These are phyloP conservation scores for Candida anutae DNA, from an alignment of 1,139 yeast genomes.

Conservation along the genomic window DNA sequence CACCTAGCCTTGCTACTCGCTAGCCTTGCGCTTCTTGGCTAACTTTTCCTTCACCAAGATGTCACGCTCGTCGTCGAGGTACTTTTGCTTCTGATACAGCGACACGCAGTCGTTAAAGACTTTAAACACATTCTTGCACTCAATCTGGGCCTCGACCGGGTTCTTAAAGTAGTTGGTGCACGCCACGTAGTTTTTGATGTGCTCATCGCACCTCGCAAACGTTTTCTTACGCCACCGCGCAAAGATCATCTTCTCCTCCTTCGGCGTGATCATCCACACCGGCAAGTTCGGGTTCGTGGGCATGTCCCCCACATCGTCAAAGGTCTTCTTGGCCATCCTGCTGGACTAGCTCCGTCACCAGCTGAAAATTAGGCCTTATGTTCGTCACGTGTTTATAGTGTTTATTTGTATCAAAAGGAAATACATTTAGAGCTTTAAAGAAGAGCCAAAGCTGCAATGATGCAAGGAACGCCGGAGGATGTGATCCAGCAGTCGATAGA, in stretches of 20 bases:
- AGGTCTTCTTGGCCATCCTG: slow-evolving; percentile 21
- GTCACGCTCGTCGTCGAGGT: slow-evolving; percentile 67
- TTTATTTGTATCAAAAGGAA: no score
- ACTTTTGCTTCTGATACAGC: slow-evolving; percentile 58
- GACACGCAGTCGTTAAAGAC: slow-evolving; percentile 48
- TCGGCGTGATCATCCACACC: slow-evolving; percentile 78
- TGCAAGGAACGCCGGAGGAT: slow-evolving; percentile 29
- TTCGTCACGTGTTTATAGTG: no score
- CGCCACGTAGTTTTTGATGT: slow-evolving; percentile 43
- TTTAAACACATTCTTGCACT: slow-evolving; percentile 29
- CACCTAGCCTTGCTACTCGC: neutral
- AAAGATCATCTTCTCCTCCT: slow-evolving; percentile 76
- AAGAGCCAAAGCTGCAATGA: slow-evolving; percentile 8
- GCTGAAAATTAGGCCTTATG: no score
- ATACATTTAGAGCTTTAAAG: no score
- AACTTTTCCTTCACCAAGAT: slow-evolving; percentile 50
- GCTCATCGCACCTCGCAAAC: slow-evolving; percentile 62
- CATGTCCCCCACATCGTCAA: slow-evolving; percentile 32
- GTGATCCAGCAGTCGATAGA: slow-evolving; percentile 22
- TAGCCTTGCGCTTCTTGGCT: slow-evolving; percentile 15
- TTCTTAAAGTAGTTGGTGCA: slow-evolving; percentile 32
- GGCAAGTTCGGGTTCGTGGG: slow-evolving; percentile 51
- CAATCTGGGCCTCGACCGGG: slow-evolving; percentile 58
- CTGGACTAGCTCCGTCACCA: no score
- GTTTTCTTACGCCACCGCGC: slow-evolving; percentile 72